These are phyloP conservation scores for Kappamyces sp. DNA, from an alignment of 192 early-diverging fungal genomes.

Conservation along the genomic window DNA sequence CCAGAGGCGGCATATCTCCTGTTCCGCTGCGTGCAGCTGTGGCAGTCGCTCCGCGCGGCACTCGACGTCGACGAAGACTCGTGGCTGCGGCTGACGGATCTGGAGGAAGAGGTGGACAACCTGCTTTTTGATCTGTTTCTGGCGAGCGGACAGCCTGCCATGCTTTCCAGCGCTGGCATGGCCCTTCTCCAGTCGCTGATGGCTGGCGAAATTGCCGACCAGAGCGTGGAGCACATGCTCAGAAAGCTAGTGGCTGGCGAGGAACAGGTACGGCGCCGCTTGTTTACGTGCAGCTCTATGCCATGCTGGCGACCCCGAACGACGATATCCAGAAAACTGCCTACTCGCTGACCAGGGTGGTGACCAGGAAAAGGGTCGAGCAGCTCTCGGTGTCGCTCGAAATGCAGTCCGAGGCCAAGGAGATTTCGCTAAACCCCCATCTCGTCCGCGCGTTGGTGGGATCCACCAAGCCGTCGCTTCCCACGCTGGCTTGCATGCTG, in stretches of 20 bases:
- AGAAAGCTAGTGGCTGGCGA: too few species aligned
- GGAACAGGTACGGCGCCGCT: too few species aligned
- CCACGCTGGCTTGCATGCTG: slow-evolving; percentile 60
- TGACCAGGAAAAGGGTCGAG: slow-evolving; percentile 30
- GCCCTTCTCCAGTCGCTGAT: too few species aligned
- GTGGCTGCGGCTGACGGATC: slow-evolving; percentile 4
- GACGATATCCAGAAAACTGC: slow-evolving; percentile 26
- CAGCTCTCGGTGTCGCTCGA: slow-evolving; percentile 33
- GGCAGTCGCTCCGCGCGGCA: neutral
- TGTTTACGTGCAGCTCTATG: slow-evolving; percentile 22
- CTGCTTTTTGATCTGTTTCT: neutral
- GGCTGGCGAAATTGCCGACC: too few species aligned
- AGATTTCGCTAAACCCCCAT: slow-evolving; percentile 2
- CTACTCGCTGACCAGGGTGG: slow-evolving; percentile 24
- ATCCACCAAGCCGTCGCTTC: slow-evolving; percentile 22
- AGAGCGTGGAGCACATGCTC: too few species aligned
- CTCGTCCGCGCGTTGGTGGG: neutral
- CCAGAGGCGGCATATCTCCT: neutral
- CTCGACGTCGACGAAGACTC: slow-evolving; percentile 3
- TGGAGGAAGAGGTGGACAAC: neutral
- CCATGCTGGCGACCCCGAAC: slow-evolving; percentile 25
- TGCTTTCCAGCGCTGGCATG: too few species aligned
- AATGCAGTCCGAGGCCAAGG: slow-evolving; percentile 21
- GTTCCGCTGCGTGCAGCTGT: neutral
- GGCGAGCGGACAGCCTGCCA: neutral